Evolutionary conservation across 2,329 filamentous ascomycete genomes (phyloP).

Genomic region (Botrytis byssoidea): DNA sequence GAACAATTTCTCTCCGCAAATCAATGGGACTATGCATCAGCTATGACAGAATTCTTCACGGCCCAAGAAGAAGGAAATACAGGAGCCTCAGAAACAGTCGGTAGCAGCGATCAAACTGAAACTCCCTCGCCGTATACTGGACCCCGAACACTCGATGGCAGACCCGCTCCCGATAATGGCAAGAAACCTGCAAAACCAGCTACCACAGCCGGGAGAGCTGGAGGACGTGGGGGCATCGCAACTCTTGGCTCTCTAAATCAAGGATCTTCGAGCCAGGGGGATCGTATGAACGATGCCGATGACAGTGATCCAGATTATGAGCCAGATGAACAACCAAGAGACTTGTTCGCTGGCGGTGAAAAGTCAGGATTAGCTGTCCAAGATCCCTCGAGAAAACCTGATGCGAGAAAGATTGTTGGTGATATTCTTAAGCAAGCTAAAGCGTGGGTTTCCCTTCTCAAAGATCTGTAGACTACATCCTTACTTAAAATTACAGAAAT

Average conservation of each 20-base stretch:
- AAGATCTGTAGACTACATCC: neutral
- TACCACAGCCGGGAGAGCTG: conserved; percentile 27
- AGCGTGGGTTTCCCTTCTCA: conserved; percentile 46
- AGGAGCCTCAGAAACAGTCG: conserved; percentile 46
- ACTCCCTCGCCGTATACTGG: conserved; percentile 51
- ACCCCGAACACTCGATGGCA: conserved; percentile 61
- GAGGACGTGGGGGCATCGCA: conserved; percentile 50
- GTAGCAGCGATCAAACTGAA: conserved; percentile 39
- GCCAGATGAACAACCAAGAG: conserved; percentile 58
- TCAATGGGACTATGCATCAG: conserved; percentile 64
- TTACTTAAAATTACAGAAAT: conserved; percentile 49
- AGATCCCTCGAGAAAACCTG: conserved; percentile 51
- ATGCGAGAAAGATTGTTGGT: conserved; percentile 56
- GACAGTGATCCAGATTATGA: conserved; percentile 56
- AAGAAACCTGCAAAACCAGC: conserved; percentile 24
- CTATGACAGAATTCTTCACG: conserved; percentile 61
- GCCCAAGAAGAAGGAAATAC: conserved; percentile 52
- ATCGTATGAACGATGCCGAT: conserved; percentile 56
- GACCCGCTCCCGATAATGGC: conserved; percentile 49
- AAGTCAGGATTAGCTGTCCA: conserved; percentile 73
- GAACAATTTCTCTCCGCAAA: conserved; percentile 63
- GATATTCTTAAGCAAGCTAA: conserved; percentile 64
- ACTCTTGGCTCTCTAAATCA: conserved; percentile 52
- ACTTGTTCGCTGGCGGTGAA: conserved; percentile 81
- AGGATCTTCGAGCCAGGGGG: conserved; percentile 43